Percentiles rank a stretch among this genome's conserved stretches.
phyloP scores from a whole-genome alignment of 371 early-diverging fungal genomes.

The Mortierella sp. region DNA sequence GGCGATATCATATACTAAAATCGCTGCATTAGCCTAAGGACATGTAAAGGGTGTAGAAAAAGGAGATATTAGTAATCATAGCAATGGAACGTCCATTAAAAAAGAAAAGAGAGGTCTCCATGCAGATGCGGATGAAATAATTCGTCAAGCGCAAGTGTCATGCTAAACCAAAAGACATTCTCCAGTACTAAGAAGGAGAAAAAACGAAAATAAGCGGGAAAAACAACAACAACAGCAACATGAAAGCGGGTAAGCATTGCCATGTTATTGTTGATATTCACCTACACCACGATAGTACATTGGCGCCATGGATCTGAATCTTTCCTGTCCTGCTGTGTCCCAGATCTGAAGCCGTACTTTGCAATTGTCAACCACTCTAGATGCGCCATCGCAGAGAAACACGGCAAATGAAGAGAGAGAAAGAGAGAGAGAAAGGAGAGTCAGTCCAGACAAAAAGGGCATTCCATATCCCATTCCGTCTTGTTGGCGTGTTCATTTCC shows the following conservation, averaged over 20 bases:
- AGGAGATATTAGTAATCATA: not conserved
- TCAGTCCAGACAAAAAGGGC: not conserved
- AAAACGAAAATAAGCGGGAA: too few relatives aligned
- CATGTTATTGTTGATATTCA: too few relatives aligned
- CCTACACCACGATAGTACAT: constrained; percentile 84
- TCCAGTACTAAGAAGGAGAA: not conserved
- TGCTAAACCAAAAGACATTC: not conserved
- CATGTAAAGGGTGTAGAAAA: not conserved
- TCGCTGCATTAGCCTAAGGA: constrained; percentile 69
- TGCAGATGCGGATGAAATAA: not conserved
- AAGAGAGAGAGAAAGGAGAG: not conserved
- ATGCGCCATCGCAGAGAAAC: too few relatives aligned
- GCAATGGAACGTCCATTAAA: too few relatives aligned
- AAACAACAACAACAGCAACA: too few relatives aligned
- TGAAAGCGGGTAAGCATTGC: too few relatives aligned
- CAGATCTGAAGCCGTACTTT: constrained; percentile 76
- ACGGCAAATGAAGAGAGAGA: not conserved
- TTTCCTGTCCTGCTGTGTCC: constrained; percentile 81
- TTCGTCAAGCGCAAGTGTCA: too few relatives aligned
- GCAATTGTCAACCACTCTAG: constrained; percentile 72
- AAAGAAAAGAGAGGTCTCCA: too few relatives aligned
- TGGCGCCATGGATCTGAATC: constrained; percentile 77
- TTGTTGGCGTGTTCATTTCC: not conserved
- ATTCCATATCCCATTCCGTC: not conserved
- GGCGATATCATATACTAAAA: constrained; percentile 74